Evolutionary conservation across 345 rosid species (phyloP), one percentile per base, ranked within the genome.

Genomic region (Syzygium oleosum): DNA sequence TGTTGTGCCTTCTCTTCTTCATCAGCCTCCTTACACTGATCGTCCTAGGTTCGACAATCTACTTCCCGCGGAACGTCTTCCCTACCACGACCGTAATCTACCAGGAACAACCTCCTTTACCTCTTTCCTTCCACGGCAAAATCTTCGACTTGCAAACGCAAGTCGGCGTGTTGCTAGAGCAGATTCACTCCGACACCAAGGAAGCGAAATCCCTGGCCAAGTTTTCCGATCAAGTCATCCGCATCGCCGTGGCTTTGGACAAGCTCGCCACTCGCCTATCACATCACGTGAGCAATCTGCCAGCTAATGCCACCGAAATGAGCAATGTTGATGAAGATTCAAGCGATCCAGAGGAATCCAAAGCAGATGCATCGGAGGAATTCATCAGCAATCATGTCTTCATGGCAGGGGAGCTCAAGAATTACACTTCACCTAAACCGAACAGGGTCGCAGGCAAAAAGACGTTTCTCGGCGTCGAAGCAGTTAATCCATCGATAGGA

Each of bases 201-300:
- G 91, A 91, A 56, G 56, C 90, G 22, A 79, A 79, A 85, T 65
- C 87, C 19, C 38, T 90, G 21, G 55, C 91, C n/a, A 84, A 84
- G 61, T 94, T 93, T 55, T 90, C 93, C 9, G 89, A 92, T 87
- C 94, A 91, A 89, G 91, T 94, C 88, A 91, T 92, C 85, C 88
- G 52, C 49, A 77, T 94, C 12, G 93, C 94, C 5, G 51, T 91
- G 12, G 88, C 91, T 31, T 65, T 94, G 49, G 96, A 94, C 91
- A 92, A 89, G 88, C 87, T 94, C 23, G 95, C 91, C 34, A 85
- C 87, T 41, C 86, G 85, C 73, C 84, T 92, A 15, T 86, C 92
- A 46, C 84, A 84, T 59, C 84, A 51, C 1, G 15, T 61, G 12
- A 59, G 78, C 88, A 78, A 87, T 38, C 90, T 88, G 84, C 79